Evolutionary conservation across 139 green algal genomes (phyloP).

Genomic region (Volvox africanus): DNA sequence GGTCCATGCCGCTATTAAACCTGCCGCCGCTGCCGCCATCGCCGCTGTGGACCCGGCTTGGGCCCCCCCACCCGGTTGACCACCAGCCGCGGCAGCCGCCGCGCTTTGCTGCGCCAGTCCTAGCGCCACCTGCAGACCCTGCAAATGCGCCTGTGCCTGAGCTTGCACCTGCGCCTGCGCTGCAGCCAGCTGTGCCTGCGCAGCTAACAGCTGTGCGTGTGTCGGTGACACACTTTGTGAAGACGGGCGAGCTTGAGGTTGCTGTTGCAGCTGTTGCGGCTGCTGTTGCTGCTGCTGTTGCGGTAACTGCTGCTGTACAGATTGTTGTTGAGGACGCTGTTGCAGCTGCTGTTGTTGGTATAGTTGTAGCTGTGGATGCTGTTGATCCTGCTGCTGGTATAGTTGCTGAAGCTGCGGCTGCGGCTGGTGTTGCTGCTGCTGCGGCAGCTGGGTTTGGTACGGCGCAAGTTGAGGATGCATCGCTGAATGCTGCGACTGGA

Average conservation of each 20-base stretch:
- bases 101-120: neutral
- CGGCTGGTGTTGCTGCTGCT: neutral
- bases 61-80: neutral
- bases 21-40: neutral
- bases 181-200: conserved; percentile 18
- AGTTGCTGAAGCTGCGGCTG: neutral
- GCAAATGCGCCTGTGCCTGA: neutral
- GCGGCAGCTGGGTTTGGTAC: neutral
- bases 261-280: neutral
- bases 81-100: neutral
- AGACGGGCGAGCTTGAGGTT: neutral
- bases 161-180: conserved; percentile 19
- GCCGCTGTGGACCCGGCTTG: neutral
- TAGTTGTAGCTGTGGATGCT: neutral
- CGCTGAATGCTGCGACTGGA: neutral
- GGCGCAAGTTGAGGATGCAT: neutral
- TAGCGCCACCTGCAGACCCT: neutral
- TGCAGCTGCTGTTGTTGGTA: neutral
- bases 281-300: neutral
- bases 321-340: neutral
- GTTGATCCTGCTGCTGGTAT: neutral
- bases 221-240: neutral
- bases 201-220: neutral
- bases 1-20: neutral
- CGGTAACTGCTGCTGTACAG: neutral